Evolutionary conservation across 805 yeast species (phyloP).

Genomic region (Candida morakotiae): DNA sequence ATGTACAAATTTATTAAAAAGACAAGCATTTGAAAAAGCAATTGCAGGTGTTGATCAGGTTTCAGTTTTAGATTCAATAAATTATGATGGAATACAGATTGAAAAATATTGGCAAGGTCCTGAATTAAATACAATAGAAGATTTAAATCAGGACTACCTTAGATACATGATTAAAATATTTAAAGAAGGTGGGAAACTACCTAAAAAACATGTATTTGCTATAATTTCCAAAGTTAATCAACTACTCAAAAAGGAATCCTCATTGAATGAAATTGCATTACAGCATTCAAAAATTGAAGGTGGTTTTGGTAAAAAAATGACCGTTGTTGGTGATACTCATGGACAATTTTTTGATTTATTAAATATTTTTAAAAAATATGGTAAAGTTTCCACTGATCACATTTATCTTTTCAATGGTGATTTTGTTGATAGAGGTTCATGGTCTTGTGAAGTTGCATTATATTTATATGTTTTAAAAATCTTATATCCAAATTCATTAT

Average conservation of each 20-base stretch:
- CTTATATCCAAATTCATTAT: constrained; percentile 65
- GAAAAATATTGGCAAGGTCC: constrained; percentile 65
- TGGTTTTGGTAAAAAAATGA: constrained; percentile 43
- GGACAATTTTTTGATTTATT: constrained; percentile 93
- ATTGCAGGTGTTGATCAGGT: constrained; percentile 68
- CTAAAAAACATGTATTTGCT: constrained; percentile 80
- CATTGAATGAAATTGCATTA: constrained; percentile 67
- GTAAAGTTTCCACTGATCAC: constrained; percentile 63
- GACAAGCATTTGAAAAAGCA: constrained; percentile 80
- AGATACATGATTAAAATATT: constrained; percentile 65
- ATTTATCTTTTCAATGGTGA: constrained; percentile 91
- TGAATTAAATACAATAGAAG: constrained; percentile 36
- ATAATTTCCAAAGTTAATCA: constrained; percentile 70
- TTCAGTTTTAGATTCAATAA: constrained; percentile 43
- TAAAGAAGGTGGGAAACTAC: constrained; percentile 66
- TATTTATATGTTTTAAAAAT: constrained; percentile 74
- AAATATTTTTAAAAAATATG: constrained; percentile 72
- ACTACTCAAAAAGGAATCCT: constrained; percentile 59
- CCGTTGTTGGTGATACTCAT: constrained; percentile 97
- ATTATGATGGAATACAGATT: constrained; percentile 43
- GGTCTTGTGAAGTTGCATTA: constrained; percentile 96
- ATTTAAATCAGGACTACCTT: constrained; percentile 53
- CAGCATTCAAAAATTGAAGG: constrained; percentile 24
- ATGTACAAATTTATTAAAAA: constrained; percentile 62
- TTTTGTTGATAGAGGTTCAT: constrained; percentile 95